phyloP scores from a whole-genome alignment of 108 stramenopile species.

The Pseudonitzschia delicatissima region DNA sequence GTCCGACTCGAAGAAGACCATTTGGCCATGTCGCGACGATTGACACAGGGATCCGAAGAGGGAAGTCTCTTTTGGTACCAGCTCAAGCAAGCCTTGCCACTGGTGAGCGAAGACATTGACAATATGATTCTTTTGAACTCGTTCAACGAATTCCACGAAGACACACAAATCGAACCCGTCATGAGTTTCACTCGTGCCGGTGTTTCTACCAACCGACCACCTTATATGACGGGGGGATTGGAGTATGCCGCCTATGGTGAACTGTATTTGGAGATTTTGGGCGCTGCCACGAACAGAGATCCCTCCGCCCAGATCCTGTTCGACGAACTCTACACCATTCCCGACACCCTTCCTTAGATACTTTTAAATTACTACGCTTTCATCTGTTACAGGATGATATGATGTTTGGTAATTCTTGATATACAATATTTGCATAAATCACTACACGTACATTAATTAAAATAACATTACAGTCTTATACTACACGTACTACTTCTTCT shows the following conservation, averaged over 20 bases:
- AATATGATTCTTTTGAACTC: slow-evolving; percentile 39
- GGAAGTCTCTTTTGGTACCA: slow-evolving; percentile 34
- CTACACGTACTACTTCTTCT: too few relatives aligned
- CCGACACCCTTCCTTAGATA: too few relatives aligned
- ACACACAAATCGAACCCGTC: slow-evolving; percentile 46
- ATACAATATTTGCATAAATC: too few relatives aligned
- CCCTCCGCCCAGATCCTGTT: too few relatives aligned
- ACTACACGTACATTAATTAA: too few relatives aligned
- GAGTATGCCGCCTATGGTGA: slow-evolving; percentile 42
- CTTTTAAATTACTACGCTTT: too few relatives aligned
- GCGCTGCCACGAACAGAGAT: slow-evolving; percentile 16
- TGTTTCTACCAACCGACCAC: neutral
- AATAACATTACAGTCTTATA: too few relatives aligned
- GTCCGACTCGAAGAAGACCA: slow-evolving; percentile 34
- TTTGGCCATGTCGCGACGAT: slow-evolving; percentile 32
- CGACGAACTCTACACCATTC: too few relatives aligned
- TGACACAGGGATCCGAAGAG: slow-evolving; percentile 17
- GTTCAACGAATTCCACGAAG: slow-evolving; percentile 55
- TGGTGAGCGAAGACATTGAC: slow-evolving; percentile 29
- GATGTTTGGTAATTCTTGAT: too few relatives aligned
- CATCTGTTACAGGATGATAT: too few relatives aligned
- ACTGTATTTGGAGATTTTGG: slow-evolving; percentile 38
- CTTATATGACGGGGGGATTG: slow-evolving; percentile 28
- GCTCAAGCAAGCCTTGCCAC: slow-evolving; percentile 23
- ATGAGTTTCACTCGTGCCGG: neutral